Evolutionary conservation across 441 rosid species (phyloP), one percentile per base, ranked within the genome.

Genomic region (Breynia disticha): DNA sequence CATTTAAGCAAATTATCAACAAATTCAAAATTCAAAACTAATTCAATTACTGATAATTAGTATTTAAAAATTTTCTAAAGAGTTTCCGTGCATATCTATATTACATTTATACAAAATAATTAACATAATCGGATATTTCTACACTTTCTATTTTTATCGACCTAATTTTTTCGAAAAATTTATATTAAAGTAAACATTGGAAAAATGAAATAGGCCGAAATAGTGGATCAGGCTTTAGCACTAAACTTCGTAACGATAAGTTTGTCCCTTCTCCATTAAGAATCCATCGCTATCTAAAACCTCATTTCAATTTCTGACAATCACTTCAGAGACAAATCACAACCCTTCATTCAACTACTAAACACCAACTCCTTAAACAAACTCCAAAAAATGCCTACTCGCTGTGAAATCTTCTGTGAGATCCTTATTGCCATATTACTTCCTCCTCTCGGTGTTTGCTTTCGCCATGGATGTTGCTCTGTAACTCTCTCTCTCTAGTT

Each of bases 391-490:
- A 82, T 82, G 94, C 80, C 88, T 12, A 67, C 52, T 21, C 49
- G 73, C 19, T 84, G 96, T 20, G 96, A 73, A 62, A 82, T 82
- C 63, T 68, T 62, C 57, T 84, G 96, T 72, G 94, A 87, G 56
- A 70, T 84, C 66, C 59, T 85, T 47, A 87, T 87, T 70, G 94
- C 94, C 41, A 69, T 85, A 52, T 12, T 87, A 54, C 76, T 87
- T 37, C 95, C 96, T 52, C 96, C 96, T 22, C 59, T 87, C 43
- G 90, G 96, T 8, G 96, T 87, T 63, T 85, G 96, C 75, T 60
- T 84, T 38, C 63, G 94, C 64, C 89, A 85, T 61, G 95, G 90
- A 39, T 87, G 90, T 60, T 84, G 96, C 85, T 76, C 64, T 18
- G 88, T 80, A 73, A 1, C 76, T 50, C 14, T 42, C 1, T 1